Base-by-base conservation (phyloP, 164 flowering plant species). In the Dillenia suffruticosa region DNA sequence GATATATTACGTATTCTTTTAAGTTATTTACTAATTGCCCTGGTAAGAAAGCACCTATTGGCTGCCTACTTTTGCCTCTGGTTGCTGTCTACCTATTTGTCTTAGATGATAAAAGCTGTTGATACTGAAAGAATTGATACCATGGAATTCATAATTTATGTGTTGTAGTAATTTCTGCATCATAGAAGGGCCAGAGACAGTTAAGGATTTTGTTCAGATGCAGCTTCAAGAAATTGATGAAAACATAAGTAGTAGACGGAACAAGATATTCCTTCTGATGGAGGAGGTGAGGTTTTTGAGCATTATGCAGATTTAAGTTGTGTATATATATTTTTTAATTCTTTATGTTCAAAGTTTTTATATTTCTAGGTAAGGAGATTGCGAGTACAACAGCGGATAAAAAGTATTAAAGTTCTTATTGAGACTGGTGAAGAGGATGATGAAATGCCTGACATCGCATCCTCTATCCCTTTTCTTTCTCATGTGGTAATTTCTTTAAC, bases 121-220 rank as follows among this genome's bases (percentile, higher is more conserved):
- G 22, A 19, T 19, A 19, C 22, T 19, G 22, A 19, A 19, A 19
- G 22, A 19, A 19, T 19, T 19, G 22, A 19, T 19, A 19, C 22
- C 22, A 19, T 19, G 22, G 22, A 19, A 19, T 19, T 19, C 19
- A 9, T 26, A 15, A 40, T 43, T 19, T 53, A 44, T 40, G 53
- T n/a, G 57, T 19, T 19, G 22, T 76, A 79, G 88, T 72, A 88
- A 80, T 77, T 93, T 93, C 67, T 90, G 96, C 74, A 93, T 93
- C 44, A 93, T 90, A 70, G 97, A 90, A 76, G 98, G 98, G 56
- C 97, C 98, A 9, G 94, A 90, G 59, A 90, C 92, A 10, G 89
- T 90, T 61, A 82, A 81, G 72, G 94, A 93, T 76, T 93, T 93
- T 66, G 80, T 76, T 55, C 83, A 84, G 79, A 88, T 90, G 96